phyloP scores from a whole-genome alignment of 768 basidiomycete species.

The Mycena rosella region DNA sequence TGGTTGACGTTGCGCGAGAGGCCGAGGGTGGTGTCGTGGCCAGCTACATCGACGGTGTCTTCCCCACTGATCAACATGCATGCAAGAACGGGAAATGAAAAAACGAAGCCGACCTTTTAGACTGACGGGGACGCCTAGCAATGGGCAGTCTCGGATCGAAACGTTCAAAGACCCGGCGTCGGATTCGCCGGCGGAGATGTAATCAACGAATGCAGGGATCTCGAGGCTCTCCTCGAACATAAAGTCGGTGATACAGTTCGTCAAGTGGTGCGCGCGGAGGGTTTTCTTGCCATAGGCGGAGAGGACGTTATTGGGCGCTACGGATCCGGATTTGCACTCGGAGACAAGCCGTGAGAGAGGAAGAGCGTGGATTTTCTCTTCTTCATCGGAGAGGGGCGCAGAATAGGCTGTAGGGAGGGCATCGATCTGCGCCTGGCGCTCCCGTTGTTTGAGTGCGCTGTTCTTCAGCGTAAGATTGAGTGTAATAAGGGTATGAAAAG shows the following conservation, averaged over 20 bases:
- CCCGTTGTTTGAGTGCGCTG: slow-evolving; percentile 60
- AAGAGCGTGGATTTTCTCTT: slow-evolving; percentile 64
- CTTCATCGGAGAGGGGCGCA: slow-evolving; percentile 55
- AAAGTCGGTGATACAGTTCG: slow-evolving; percentile 74
- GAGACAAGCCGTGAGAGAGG: slow-evolving; percentile 60
- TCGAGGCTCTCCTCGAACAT: slow-evolving; percentile 51
- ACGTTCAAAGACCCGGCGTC: slow-evolving; percentile 34
- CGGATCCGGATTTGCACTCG: slow-evolving; percentile 56
- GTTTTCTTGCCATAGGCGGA: slow-evolving; percentile 63
- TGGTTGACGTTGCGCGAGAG: slow-evolving; percentile 64
- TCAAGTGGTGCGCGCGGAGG: slow-evolving; percentile 60
- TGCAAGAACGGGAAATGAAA: slow-evolving; percentile 39
- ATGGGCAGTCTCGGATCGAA: slow-evolving; percentile 48
- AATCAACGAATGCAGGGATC: slow-evolving; percentile 23
- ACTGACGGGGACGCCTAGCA: slow-evolving; percentile 73
- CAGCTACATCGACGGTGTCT: slow-evolving; percentile 61
- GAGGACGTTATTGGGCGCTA: slow-evolving; percentile 57
- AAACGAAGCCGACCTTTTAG: slow-evolving; percentile 61
- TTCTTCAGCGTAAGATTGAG: neutral
- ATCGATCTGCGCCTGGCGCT: slow-evolving; percentile 59
- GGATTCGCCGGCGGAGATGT: slow-evolving; percentile 51
- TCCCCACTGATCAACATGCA: neutral
- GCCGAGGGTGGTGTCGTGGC: slow-evolving; percentile 71
- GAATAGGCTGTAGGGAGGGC: slow-evolving; percentile 55
- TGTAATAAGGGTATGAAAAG: slow-evolving; percentile 19